These are phyloP conservation scores for Ceratobasidium sp. DNA, from an alignment of 1,284 basidiomycete species.

Conservation along the genomic window DNA sequence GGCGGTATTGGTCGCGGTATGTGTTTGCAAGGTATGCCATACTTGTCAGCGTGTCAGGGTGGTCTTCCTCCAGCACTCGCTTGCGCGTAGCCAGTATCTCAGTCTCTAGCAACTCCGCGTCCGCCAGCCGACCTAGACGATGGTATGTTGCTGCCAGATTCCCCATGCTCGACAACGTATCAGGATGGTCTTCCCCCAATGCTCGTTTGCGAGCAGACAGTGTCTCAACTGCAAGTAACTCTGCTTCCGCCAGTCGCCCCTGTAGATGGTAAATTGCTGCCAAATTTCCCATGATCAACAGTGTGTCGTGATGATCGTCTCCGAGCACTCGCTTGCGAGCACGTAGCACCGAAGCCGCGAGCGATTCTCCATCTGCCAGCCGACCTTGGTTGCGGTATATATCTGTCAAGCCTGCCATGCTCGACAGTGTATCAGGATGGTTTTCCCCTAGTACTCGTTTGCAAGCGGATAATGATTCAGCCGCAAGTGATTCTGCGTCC, in stretches of 20 bases:
- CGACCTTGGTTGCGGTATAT: no score
- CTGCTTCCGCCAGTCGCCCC: background rate
- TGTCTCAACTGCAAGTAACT: background rate
- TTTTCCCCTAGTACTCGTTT: background rate
- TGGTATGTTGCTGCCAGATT: background rate
- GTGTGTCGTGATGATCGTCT: no score
- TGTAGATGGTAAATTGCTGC: background rate
- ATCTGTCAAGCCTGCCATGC: no score
- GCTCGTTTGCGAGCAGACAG: no score
- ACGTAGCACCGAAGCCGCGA: no score
- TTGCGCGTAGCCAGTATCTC: background rate
- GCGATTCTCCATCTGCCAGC: no score
- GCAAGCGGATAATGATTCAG: background rate
- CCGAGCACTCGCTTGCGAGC: no score
- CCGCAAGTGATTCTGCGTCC: background rate
- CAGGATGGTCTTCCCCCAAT: background rate
- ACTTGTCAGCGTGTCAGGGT: background rate
- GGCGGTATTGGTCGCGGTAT: background rate
- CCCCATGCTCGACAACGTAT: background rate
- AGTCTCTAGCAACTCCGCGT: background rate
- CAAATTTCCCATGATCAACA: no score
- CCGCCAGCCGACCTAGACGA: background rate
- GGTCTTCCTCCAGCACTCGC: background rate
- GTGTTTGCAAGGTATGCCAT: background rate
- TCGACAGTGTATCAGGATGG: background rate